Evolutionary conservation across 805 yeast genomes (phyloP).

Genomic region (Starmerella bombi): DNA sequence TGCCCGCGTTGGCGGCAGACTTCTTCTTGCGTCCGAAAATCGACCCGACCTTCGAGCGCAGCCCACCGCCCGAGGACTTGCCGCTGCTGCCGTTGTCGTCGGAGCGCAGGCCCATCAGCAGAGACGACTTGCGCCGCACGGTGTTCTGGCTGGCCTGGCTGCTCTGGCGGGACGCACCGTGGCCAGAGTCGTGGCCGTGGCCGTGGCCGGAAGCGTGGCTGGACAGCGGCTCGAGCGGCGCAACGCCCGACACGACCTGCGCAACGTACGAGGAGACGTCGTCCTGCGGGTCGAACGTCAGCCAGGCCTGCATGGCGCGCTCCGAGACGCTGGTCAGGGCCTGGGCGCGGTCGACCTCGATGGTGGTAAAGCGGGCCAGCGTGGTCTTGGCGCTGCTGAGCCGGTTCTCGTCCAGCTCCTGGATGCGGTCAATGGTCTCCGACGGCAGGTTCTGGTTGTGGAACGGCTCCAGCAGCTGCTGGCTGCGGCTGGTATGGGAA

Average conservation of each 20-base stretch:
- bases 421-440: constrained; percentile 43
- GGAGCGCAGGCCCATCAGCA: background rate
- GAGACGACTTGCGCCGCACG: constrained; percentile 6
- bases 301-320: constrained; percentile 47
- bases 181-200: background rate
- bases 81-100: constrained; percentile 1
- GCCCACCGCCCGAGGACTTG: constrained; percentile 10
- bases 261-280: constrained; percentile 47
- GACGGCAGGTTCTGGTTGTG: constrained; percentile 22
- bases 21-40: constrained; percentile 27
- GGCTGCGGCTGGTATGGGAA: constrained; percentile 28
- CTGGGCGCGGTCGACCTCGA: constrained; percentile 41
- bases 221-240: constrained; percentile 9
- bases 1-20: constrained; percentile 12
- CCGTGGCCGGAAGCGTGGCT: background rate
- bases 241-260: constrained; percentile 22
- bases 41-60: constrained; percentile 29
- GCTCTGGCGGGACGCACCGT: constrained; percentile 8
- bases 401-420: constrained; percentile 34
- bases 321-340: constrained; percentile 41
- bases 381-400: constrained; percentile 50
- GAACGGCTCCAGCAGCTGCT: constrained; percentile 7
- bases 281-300: constrained; percentile 48
- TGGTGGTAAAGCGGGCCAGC: constrained; percentile 51
- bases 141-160: constrained; percentile 14